Evolutionary conservation across 495 filamentous ascomycete genomes (phyloP).

Genomic region (Rhypophila decipiens): DNA sequence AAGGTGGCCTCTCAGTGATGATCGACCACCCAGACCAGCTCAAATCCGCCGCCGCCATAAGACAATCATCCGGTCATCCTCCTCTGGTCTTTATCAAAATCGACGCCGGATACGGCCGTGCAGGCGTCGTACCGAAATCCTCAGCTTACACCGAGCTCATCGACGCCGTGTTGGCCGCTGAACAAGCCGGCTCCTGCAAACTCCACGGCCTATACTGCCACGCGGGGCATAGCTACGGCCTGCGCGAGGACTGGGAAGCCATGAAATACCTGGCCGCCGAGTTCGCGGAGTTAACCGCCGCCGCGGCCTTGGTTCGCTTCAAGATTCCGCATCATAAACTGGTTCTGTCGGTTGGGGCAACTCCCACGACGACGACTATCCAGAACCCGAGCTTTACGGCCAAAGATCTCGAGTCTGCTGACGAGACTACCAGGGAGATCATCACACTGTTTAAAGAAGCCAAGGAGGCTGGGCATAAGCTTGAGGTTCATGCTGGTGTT

Average conservation of each 20-base stretch:
- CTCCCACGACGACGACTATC: constrained; percentile 64
- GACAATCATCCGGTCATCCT: constrained; percentile 29
- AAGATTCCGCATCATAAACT: constrained; percentile 27
- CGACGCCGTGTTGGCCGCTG: constrained; percentile 38
- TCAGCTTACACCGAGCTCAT: constrained; percentile 47
- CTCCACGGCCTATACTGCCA: constrained; percentile 74
- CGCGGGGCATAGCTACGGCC: constrained; percentile 66
- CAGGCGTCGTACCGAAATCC: constrained; percentile 55
- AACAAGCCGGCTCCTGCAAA: constrained; percentile 26
- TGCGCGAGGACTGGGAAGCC: constrained; percentile 43
- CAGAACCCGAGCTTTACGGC: constrained; percentile 24
- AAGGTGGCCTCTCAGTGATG: constrained; percentile 55
- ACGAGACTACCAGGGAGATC: constrained; percentile 7
- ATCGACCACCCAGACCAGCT: constrained; percentile 67
- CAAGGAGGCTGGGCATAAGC: constrained; percentile 11
- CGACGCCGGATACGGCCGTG: constrained; percentile 71
- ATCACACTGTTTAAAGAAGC: constrained; percentile 4
- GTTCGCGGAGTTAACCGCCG: constrained; percentile 45
- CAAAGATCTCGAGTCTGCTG: background rate
- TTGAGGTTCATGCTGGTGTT: constrained; percentile 32
- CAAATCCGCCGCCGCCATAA: constrained; percentile 33
- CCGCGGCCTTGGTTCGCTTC: background rate
- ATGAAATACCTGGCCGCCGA: constrained; percentile 54
- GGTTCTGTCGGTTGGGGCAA: constrained; percentile 70
- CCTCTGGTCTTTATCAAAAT: constrained; percentile 67